Conservation (phyloP, 805 yeast species). For the Candida nanaspora region DNA sequence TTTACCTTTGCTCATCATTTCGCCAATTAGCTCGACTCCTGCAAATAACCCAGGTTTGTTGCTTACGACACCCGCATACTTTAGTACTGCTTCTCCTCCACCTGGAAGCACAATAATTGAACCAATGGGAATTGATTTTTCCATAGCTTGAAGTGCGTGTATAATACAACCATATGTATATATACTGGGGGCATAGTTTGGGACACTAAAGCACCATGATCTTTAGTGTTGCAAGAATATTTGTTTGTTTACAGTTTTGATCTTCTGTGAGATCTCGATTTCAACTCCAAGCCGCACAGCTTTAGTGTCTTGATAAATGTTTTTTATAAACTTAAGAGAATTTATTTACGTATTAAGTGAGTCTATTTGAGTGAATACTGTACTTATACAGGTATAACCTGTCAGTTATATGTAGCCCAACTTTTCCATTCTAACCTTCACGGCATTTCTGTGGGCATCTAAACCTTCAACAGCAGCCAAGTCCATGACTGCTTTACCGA, state of each 20-base stretch:
- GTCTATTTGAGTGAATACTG: background rate
- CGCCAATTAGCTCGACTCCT: conserved; percentile 79
- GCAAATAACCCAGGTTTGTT: conserved; percentile 74
- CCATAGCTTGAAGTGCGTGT: background rate
- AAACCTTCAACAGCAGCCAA: conserved; percentile 95
- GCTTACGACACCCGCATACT: conserved; percentile 66
- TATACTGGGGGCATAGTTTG: too few relatives aligned
- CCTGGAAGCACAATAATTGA: conserved; percentile 43
- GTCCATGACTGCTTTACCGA: conserved; percentile 95
- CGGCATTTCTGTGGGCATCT: conserved; percentile 96
- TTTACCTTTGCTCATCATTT: conserved; percentile 59
- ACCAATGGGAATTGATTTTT: conserved; percentile 7
- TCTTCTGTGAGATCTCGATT: background rate
- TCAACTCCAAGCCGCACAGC: too few relatives aligned
- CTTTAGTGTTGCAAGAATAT: too few relatives aligned
- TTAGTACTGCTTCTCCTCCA: conserved; percentile 59
- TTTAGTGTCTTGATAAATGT: too few relatives aligned
- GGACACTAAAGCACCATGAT: too few relatives aligned
- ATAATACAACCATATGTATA: background rate
- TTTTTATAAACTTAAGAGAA: too few relatives aligned
- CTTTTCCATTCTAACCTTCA: conserved; percentile 86
- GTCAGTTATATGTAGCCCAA: conserved; percentile 35
- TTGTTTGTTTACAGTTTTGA: background rate
- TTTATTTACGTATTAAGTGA: background rate
- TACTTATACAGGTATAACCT: too few relatives aligned